Evolutionary conservation across 169 alveolate genomes (phyloP), one percentile per base, ranked within the genome.

Genomic region (Plasmodium fragile): DNA sequence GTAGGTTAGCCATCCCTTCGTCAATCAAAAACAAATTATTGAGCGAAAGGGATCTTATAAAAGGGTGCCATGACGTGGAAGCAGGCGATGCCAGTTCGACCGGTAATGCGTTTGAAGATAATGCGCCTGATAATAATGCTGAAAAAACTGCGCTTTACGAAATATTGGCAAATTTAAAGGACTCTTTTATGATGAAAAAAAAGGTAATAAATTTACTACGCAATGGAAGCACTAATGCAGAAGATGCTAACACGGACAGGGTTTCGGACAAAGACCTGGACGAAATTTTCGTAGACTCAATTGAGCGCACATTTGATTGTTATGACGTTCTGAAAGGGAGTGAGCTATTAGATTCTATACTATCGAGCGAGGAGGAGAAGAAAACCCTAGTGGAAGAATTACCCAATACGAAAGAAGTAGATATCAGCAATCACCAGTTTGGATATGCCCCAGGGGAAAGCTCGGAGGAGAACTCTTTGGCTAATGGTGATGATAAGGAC

Each of bases 151-250:
- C 41, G 5, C 84, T 85, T 85, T 85, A 75, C 65, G 85, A 85
- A 85, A 28, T 73, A 22, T 18, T 85, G 79, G 16, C n/a, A 85
- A 73, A 28, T 73, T 75, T 85, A 75, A 85, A 75, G 28, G 69
- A 85, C 43, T 73, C 93, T 8, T 85, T 85, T 85, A 49, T 85
- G 13, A 77, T 49, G 79, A 73, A 52, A 73, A 85, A 75, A 53
- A 85, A 85, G 41, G 70, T 53, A 53, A 49, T 73, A 52, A 36
- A 10, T 69, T 73, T 73, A 32, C 79, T 52, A 55, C 18, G 36
- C 13, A 39, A 75, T 53, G 36, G 34, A 18, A 65, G 11, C 36
- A 25, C 77, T 49, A 73, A 73, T 6, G 80, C 45, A 13, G 69
- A 52, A 28, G 45, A 85, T n/a, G 80, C 45, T 73, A 10, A 73